Evolutionary conservation across 1,284 basidiomycete species (phyloP), one percentile per base, ranked within the genome.

Genomic region (Somion occarium): DNA sequence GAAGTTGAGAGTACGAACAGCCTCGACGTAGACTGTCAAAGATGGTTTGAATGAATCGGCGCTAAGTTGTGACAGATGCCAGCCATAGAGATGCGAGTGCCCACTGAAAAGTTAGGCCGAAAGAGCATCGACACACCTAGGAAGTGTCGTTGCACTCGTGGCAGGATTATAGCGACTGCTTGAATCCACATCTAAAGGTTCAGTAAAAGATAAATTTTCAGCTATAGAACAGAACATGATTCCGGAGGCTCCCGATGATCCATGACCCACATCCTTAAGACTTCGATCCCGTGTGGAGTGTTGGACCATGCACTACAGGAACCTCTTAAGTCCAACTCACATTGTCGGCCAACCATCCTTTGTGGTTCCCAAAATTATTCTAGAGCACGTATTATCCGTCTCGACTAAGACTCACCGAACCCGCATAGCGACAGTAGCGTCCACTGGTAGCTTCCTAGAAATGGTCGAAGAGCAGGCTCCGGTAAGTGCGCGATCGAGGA

Each of bases 91-190:
- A n/a, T n/a, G 42, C 3, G 9, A 22, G 42, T 22, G 20, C 4
- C 7, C 18, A 22, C 18, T 23, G 20, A 22, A 22, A 13, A 4
- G 42, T 43, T 23, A 43, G 13, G 20, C 22, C 11, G n/a, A n/a
- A n/a, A n/a, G n/a, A n/a, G n/a, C n/a, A n/a, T n/a, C 12, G 15
- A 69, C 78, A 64, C 64, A 88, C 89, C 73, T 59, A 74, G 72
- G 66, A 85, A 97, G 65, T 96, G 91, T 53, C 85, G 82, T 64
- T 97, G 93, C 7, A 98, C 88, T 50, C 95, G 79, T 11, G 96
- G 96, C 11, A 99, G 78, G 44, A 96, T 91, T 44, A 98, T 93
- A 38, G 94, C 92, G 26, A 91, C 71, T 19, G 85, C 84, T 76
- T 92, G 88, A 50, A 93, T 82, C 89, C 89, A 92, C 89, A 92